These are phyloP conservation scores for Gamarada debralockiae DNA, from an alignment of 495 filamentous ascomycete genomes.

Conservation along the genomic window DNA sequence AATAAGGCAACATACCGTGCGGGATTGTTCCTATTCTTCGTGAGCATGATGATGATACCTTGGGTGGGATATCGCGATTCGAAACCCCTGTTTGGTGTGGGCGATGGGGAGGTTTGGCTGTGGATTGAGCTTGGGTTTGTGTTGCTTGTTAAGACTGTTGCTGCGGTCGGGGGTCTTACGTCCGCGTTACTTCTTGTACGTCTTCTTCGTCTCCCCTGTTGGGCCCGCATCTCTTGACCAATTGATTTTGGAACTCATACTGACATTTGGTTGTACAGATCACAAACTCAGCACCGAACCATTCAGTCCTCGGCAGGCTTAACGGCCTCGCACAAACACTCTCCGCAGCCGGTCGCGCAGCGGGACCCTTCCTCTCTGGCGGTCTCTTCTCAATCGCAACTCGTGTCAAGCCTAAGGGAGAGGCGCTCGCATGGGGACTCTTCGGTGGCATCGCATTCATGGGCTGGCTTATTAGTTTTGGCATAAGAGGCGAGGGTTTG, in stretches of 20 bases:
- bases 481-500: slow-evolving; percentile 44
- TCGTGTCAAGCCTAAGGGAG: slow-evolving; percentile 71
- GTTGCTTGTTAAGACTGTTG: slow-evolving; percentile 82
- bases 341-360: slow-evolving; percentile 82
- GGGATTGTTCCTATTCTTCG: slow-evolving; percentile 74
- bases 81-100: slow-evolving; percentile 37
- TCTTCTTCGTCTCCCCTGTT: slow-evolving; percentile 12
- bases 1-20: slow-evolving; percentile 79
- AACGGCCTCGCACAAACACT: slow-evolving; percentile 95
- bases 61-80: slow-evolving; percentile 76
- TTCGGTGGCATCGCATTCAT: slow-evolving; percentile 64
- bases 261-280: too few species aligned
- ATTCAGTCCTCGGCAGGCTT: slow-evolving; percentile 81
- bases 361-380: slow-evolving; percentile 85
- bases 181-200: slow-evolving; percentile 77
- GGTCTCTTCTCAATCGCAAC: slow-evolving; percentile 73
- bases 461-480: slow-evolving; percentile 64
- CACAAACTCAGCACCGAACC: slow-evolving; percentile 85
- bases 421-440: slow-evolving; percentile 63
- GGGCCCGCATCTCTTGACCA: slow-evolving; percentile 11
- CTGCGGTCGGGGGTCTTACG: slow-evolving; percentile 83
- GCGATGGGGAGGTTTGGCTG: slow-evolving; percentile 56
- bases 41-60: slow-evolving; percentile 84
- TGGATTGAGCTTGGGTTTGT: slow-evolving; percentile 75
- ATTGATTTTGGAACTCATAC: too few species aligned